Evolutionary conservation across 768 basidiomycete species (phyloP), one percentile per base, ranked within the genome.

Genomic region (Tylopilus cervinicoccineus): DNA sequence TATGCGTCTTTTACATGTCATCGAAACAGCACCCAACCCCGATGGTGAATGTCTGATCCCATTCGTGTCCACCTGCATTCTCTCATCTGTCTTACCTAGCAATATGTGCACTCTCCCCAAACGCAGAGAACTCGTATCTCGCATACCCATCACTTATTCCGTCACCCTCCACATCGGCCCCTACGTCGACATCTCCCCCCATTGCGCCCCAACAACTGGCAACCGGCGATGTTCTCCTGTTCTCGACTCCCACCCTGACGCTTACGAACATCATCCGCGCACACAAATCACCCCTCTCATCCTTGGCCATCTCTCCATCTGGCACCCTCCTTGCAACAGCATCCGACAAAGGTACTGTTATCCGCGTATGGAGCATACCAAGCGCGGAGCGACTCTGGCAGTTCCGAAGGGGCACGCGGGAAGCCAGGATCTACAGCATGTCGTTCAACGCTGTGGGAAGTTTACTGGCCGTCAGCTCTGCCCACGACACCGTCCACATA

Each of bases 241-340:
- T 98, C 76, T 92, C 91, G 43, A 94, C 95, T 2, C 84, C 93
- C 46, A 83, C 89, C 7, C 81, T 97, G 24, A 88, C 88, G 3
- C 90, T 94, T 24, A 81, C 90, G 37, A 98, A 99, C 72, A 92
- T 95, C 59, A 88, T 99, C 49, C 94, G 93, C 61, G 96, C 96
- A 16, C 96, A 99, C 73, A 97, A 97, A 69, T 70, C 93, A 1
- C 91, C 95, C 5, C 84, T 99, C 52, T 88, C 93, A 8, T 83
- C 83, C 59, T 76, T 98, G 39, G 75, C 88, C 6, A 80, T 99
- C 68, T 95, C 94, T 68, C 77, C 81, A 3, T 76, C 85, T 1
- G 95, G 95, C 12, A 89, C 89, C 0, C 76, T 97, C 46, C 83
- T 99, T 34, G 96, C 95, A 19, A 94, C 95, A 6, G 85, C 93